Conservation (phyloP, 305 asterid species). For the Solanum hybrid region DNA sequence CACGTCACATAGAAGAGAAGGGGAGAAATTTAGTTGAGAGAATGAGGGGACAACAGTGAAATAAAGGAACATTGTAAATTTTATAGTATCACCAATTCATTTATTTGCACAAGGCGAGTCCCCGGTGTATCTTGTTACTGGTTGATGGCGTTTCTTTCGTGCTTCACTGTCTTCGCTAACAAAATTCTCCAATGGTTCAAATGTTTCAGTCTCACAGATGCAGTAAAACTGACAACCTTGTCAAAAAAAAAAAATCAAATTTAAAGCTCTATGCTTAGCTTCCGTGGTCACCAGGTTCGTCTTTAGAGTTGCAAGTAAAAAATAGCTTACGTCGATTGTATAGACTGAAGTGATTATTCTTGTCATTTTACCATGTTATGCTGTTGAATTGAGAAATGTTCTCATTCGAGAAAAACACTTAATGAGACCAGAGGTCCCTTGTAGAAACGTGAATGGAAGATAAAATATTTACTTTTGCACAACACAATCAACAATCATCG, state of each 20-base stretch:
- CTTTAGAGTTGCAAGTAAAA: background rate
- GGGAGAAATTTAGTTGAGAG: slow-evolving; percentile 72
- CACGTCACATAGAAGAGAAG: slow-evolving; percentile 75
- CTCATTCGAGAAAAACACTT: background rate
- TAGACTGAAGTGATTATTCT: background rate
- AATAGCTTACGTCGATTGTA: background rate
- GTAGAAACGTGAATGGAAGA: background rate
- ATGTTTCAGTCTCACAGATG: background rate
- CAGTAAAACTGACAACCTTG: background rate
- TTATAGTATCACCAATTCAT: background rate
- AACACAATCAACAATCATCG: background rate
- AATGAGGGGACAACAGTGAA: slow-evolving; percentile 45
- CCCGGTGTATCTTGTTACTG: background rate
- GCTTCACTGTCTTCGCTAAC: background rate
- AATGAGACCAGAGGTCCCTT: background rate
- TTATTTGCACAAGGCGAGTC: background rate
- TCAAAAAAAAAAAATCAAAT: background rate
- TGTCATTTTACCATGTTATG: background rate
- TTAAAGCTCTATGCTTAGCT: background rate
- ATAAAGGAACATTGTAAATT: background rate
- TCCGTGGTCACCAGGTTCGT: background rate
- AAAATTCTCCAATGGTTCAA: background rate
- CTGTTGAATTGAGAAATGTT: background rate
- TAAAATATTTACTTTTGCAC: background rate
- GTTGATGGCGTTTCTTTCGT: background rate